phyloP scores from a whole-genome alignment of 768 basidiomycete species.

The Nidularia pulvinata region DNA sequence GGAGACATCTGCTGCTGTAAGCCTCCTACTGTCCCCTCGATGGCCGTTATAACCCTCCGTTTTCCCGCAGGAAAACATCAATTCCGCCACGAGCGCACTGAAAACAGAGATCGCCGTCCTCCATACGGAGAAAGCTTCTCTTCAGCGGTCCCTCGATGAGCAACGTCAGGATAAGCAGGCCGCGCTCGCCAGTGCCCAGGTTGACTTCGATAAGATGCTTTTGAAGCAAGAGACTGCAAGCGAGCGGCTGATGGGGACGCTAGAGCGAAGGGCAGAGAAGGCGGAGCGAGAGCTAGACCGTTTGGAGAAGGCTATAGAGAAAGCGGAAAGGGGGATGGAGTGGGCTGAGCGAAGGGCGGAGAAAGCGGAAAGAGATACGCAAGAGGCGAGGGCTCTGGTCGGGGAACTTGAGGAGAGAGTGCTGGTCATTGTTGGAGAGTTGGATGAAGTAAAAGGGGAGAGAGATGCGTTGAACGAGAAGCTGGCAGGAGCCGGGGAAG shows the following conservation, averaged over 20 bases:
- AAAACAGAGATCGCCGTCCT: conserved; percentile 36
- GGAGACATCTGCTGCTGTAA: conserved; percentile 33
- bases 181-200: conserved; percentile 7
- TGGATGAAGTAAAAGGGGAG: conserved; percentile 3
- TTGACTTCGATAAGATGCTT: conserved; percentile 21
- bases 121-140: conserved; percentile 32
- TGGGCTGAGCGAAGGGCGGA: neutral
- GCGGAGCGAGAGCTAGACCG: conserved; percentile 19
- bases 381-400: neutral
- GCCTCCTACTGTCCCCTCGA: conserved; percentile 4
- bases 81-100: conserved; percentile 27
- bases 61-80: conserved; percentile 15
- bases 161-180: conserved; percentile 22
- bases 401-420: neutral
- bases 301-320: conserved; percentile 9
- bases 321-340: neutral
- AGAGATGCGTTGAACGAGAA: neutral
- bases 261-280: conserved; percentile 19
- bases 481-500: conserved; percentile 5
- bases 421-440: conserved; percentile 8
- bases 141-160: conserved; percentile 18
- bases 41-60: neutral
- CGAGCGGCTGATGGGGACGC: conserved; percentile 20
- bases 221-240: conserved; percentile 19
- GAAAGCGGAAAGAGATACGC: neutral